Evolutionary conservation across 1,139 yeast species (phyloP).

Genomic region (Suhomyces bribrorum): DNA sequence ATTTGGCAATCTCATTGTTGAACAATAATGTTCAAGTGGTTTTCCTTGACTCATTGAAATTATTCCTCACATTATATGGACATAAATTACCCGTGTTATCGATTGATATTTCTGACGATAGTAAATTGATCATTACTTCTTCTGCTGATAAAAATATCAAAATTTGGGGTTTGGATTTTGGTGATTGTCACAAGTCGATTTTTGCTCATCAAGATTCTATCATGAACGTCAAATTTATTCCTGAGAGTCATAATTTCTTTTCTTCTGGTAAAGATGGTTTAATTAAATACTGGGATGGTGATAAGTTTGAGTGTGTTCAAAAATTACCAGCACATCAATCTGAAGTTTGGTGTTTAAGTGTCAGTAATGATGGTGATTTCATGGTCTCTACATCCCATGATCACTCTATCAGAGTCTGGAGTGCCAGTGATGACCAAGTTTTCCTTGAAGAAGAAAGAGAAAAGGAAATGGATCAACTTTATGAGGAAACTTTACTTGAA

Average conservation of each 20-base stretch:
- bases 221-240: slow-evolving; percentile 82
- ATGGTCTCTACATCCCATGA: slow-evolving; percentile 92
- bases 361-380: slow-evolving; percentile 69
- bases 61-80: slow-evolving; percentile 87
- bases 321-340: slow-evolving; percentile 84
- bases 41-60: slow-evolving; percentile 80
- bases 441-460: slow-evolving; percentile 96
- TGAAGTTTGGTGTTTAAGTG: slow-evolving; percentile 89
- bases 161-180: slow-evolving; percentile 98
- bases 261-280: slow-evolving; percentile 88
- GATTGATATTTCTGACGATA: slow-evolving; percentile 85
- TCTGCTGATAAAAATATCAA: slow-evolving; percentile 97
- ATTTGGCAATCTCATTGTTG: slow-evolving; percentile 78
- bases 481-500: slow-evolving; percentile 73
- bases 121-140: slow-evolving; percentile 83
- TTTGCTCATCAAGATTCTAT: slow-evolving; percentile 97
- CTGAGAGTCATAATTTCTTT: slow-evolving; percentile 84
- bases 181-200: slow-evolving; percentile 95
- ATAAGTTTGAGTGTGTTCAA: slow-evolving; percentile 91
- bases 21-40: slow-evolving; percentile 95
- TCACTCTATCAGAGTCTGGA: slow-evolving; percentile 89
- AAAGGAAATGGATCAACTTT: slow-evolving; percentile 88
- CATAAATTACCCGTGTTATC: slow-evolving; percentile 93
- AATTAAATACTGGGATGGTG: slow-evolving; percentile 97
- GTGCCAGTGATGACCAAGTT: slow-evolving; percentile 88